These are phyloP conservation scores for Phytophthora fragariae DNA, from an alignment of 352 stramenopile genomes.

Conservation along the genomic window DNA sequence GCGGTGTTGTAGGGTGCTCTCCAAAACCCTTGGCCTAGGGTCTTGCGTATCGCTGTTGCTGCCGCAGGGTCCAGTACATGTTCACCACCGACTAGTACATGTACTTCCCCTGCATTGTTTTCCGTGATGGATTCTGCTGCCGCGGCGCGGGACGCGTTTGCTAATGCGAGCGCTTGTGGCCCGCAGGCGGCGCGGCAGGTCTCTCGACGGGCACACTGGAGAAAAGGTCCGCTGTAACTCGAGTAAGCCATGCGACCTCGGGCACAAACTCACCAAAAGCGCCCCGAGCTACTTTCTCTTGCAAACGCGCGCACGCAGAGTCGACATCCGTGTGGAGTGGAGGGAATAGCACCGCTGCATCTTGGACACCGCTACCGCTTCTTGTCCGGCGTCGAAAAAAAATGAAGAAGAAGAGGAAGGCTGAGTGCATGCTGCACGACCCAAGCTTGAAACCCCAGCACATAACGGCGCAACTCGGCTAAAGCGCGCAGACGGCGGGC, in stretches of 20 bases:
- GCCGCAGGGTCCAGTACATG: not conserved
- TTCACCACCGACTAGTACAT: not conserved
- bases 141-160: conserved; percentile 20
- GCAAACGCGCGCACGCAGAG: conserved; percentile 10
- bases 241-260: conserved; percentile 2
- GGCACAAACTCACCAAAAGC: conserved; percentile 20
- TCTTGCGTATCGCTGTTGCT: conserved; percentile 27
- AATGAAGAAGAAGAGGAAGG: conserved; percentile 18
- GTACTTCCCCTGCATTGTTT: conserved; percentile 1
- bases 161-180: conserved; percentile 37
- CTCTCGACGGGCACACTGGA: conserved; percentile 32
- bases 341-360: not conserved
- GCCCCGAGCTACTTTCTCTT: conserved; percentile 38
- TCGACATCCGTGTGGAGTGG: not conserved
- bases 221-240: conserved; percentile 34
- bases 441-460: no score
- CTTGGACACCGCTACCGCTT: conserved; percentile 2
- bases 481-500: conserved; percentile 4
- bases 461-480: conserved; percentile 15
- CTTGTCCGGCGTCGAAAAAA: conserved; percentile 18
- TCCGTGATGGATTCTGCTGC: conserved; percentile 21
- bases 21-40: not conserved
- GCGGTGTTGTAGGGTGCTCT: not conserved
- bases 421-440: not conserved
- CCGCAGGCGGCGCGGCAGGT: conserved; percentile 10